Conservation (phyloP, 2,329 filamentous ascomycete genomes). For the Trichoderma cornu-damae region DNA sequence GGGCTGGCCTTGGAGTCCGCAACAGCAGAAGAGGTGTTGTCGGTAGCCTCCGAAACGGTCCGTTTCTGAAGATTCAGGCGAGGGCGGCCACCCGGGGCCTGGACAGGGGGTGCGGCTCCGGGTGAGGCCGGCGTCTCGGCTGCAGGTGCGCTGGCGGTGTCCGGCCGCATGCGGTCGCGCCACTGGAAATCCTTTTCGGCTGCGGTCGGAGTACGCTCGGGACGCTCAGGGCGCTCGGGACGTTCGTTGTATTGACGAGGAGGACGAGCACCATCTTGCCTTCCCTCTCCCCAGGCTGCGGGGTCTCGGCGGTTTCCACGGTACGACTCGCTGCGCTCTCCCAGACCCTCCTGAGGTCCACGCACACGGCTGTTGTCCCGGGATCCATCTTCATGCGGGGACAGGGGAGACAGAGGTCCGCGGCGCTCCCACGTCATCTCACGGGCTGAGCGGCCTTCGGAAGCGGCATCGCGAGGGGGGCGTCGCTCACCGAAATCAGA, state of each 20-base stretch:
- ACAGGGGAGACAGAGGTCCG: slow-evolving; percentile 75
- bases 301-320: slow-evolving; percentile 61
- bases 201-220: slow-evolving; percentile 70
- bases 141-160: slow-evolving; percentile 58
- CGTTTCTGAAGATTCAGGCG: slow-evolving; percentile 86
- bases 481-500: slow-evolving; percentile 58
- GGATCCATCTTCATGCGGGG: slow-evolving; percentile 48
- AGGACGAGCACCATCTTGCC: slow-evolving; percentile 71
- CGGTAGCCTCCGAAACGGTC: slow-evolving; percentile 71
- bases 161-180: slow-evolving; percentile 88
- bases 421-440: slow-evolving; percentile 91
- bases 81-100: slow-evolving; percentile 59
- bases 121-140: slow-evolving; percentile 69
- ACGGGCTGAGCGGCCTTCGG: slow-evolving; percentile 59
- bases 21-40: slow-evolving; percentile 45
- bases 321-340: slow-evolving; percentile 53
- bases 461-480: slow-evolving; percentile 57
- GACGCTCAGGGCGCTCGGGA: slow-evolving; percentile 53
- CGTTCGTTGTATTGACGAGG: slow-evolving; percentile 68
- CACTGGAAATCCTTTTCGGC: slow-evolving; percentile 92
- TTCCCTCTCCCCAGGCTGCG: slow-evolving; percentile 70
- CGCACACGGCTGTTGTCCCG: slow-evolving; percentile 53
- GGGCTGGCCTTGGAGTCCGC: slow-evolving; percentile 79
- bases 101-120: slow-evolving; percentile 48
- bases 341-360: slow-evolving; percentile 47